A percentile compares a stretch with the other conserved stretches of the same genome.
Conservation (phyloP, 768 basidiomycete genomes). For the Lactifluus hygrophoroides region DNA sequence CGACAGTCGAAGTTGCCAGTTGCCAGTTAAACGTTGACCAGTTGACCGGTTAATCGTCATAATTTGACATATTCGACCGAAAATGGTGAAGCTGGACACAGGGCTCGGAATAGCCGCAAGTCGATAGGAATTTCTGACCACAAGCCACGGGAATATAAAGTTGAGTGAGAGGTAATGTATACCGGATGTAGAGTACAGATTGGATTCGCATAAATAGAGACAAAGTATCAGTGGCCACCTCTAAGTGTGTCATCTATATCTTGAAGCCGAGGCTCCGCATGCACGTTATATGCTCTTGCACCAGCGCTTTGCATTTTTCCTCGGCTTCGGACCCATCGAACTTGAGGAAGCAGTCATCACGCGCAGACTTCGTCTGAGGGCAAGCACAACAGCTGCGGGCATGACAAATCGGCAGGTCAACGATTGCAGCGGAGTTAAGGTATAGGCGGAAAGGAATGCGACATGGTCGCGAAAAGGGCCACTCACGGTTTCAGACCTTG, state of each 20-base stretch:
- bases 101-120: too few relatives aligned
- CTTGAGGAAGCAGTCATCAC: conserved; percentile 91
- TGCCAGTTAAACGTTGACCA: too few relatives aligned
- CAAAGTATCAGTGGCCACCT: neutral
- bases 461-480: too few relatives aligned
- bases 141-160: too few relatives aligned
- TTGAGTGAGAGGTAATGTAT: too few relatives aligned
- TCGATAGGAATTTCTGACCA: too few relatives aligned
- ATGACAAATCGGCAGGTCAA: neutral
- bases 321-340: conserved; percentile 54
- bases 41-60: too few relatives aligned
- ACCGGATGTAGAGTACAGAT: too few relatives aligned
- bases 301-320: conserved; percentile 72
- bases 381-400: conserved; percentile 84
- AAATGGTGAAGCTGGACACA: too few relatives aligned
- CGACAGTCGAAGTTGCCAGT: too few relatives aligned
- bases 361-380: conserved; percentile 82
- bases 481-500: conserved; percentile 91
- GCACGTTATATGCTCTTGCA: conserved; percentile 78
- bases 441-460: neutral
- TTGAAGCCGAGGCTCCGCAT: conserved; percentile 92
- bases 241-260: conserved; percentile 33
- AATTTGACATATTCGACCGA: too few relatives aligned
- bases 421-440: neutral
- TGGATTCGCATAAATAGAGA: too few relatives aligned